Evolutionary conservation across 352 stramenopile species (phyloP), one percentile per base, ranked within the genome.

Genomic region (Pythium dissotocum): DNA sequence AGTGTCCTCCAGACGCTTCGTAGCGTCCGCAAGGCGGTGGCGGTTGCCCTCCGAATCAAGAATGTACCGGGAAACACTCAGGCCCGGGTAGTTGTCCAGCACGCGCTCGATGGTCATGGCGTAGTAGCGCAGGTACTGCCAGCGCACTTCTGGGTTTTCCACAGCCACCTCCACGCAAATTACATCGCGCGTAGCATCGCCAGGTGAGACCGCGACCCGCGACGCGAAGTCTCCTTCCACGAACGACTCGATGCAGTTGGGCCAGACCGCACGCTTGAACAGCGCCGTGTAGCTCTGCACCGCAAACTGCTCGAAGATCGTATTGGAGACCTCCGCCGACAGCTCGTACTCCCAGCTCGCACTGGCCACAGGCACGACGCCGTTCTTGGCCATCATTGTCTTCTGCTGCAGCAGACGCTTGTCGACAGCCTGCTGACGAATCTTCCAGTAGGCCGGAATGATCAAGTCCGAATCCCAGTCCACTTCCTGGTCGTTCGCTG

Each of bases 331-430:
- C 33, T 71, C 63, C 7, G 54, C 26, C 6, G 60, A 60, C 6
- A 75, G 40, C 24, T 75, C 69, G n/a, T 71, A 75, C 59, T 75
- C 69, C 69, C 69, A 75, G 36, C 52, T 67, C 9, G 64, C 36
- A 18, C 33, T 64, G 9, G 51, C 53, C 12, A 62, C 44, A 0
- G 42, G 44, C 26, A 68, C 56, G 4, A 72, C 38, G 3, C 46
- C 48, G 35, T 49, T 65, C 21, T n/a, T 42, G 4, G 63, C 63
- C 63, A 69, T 69, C 55, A 60, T 63, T 1, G 63, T 60, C 18
- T 54, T 55, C n/a, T 69, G 54, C 46, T 69, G 55, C 5, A 69
- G 56, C 0, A 69, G 42, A 6, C 55, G 55, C 44, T 69, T 69
- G 46, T 63, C 57, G 4, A 65, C 63, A 1, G 63, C 63, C n/a